Percentiles rank a stretch among this genome's conserved stretches.
These are phyloP conservation scores for Fusarium tjaetaba DNA, from an alignment of 2,329 filamentous ascomycete genomes.

Conservation along the genomic window DNA sequence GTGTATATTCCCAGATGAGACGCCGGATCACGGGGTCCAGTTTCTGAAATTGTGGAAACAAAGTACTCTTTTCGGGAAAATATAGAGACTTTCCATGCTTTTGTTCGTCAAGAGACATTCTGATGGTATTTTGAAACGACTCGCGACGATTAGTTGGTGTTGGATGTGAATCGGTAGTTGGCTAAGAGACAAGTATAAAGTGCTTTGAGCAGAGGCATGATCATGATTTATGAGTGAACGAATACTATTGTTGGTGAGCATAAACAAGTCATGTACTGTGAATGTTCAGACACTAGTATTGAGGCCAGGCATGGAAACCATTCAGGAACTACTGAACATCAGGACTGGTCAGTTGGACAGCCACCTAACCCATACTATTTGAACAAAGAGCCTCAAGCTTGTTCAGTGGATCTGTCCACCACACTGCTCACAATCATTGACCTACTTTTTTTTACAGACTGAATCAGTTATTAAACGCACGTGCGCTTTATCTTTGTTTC, in stretches of 20 bases:
- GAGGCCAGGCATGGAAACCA: background rate
- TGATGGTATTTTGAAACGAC: background rate
- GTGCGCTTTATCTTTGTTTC: background rate
- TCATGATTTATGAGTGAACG: background rate
- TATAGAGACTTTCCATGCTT: background rate
- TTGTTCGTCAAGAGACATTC: background rate
- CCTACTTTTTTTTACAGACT: background rate
- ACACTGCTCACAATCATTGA: background rate
- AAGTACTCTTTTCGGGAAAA: fast-evolving
- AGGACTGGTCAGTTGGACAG: background rate
- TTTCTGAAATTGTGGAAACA: background rate
- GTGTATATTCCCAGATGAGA: background rate
- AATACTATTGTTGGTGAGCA: background rate
- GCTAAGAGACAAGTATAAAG: background rate
- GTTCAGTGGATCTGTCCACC: background rate
- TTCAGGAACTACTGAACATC: background rate
- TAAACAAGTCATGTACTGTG: background rate
- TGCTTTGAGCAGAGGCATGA: background rate
- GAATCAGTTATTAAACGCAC: background rate
- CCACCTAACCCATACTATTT: background rate
- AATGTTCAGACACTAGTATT: background rate
- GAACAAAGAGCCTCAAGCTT: background rate
- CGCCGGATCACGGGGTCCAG: background rate
- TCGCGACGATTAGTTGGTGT: background rate
- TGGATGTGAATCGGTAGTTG: background rate